Evolutionary conservation across 2,329 filamentous ascomycete species (phyloP), one percentile per base, ranked within the genome.

Genomic region (Clonostachys sp.): DNA sequence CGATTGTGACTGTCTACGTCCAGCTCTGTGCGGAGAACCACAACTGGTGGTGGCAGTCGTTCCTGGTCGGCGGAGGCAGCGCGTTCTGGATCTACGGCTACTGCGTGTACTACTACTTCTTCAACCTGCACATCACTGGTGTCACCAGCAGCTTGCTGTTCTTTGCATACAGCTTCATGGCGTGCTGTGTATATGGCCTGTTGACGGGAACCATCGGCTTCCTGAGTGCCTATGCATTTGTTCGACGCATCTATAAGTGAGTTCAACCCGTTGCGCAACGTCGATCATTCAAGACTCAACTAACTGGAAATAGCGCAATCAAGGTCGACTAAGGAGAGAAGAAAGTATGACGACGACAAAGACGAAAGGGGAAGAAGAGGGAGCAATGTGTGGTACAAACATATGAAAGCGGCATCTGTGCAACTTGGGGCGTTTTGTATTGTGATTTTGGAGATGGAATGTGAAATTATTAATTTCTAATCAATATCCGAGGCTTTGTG

Each of bases 31-130:
- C 82, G 2, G 90, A 95, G 77, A 91, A 95, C 65, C 86, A 94
- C 67, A 80, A 89, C 63, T 95, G 90, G 90, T 94, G 88, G 88
- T 95, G 89, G 89, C 87, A 89, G 63, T 89, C 86, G 45, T 94
- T 95, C 70, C 68, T 89, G 44, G 80, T 91, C 9, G 90, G 90
- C 41, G 86, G 85, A 43, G 82, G 84, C 55, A 89, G 84, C 55
- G 81, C 86, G 7, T 65, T 89, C 50, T 95, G 89, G 89, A 81
- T 95, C 36, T 94, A 92, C 61, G 63, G 81, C 36, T 95, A 94
- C 70, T 89, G 87, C 63, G 72, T 85, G 44, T 95, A 88, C 84
- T 95, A 92, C 70, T 95, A 89, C 67, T 77, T 83, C 56, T 83
- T 82, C 54, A 89, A 88, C 64, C 75, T 95, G 48, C 86, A 91